Percentiles rank a stretch among this genome's conserved stretches.
Conservation (phyloP, 1,284 basidiomycete genomes). For the Pseudozyma sp. region DNA sequence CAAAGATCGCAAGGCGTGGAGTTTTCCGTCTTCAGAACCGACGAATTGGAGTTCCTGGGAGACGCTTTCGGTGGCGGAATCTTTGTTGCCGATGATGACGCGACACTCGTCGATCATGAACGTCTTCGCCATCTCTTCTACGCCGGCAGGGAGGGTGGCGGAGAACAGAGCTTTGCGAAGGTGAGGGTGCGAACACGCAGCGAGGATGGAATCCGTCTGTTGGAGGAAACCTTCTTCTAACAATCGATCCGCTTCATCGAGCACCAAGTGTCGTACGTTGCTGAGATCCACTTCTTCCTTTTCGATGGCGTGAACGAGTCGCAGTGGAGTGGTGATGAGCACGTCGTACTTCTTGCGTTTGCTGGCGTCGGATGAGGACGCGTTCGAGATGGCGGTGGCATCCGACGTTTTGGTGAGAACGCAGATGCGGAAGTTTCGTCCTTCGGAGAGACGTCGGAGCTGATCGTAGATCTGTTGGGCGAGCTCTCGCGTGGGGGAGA, state of each 20-base stretch:
- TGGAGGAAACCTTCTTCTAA: conserved; percentile 86
- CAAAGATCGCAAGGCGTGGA: conserved; percentile 81
- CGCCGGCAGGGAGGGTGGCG: conserved; percentile 89
- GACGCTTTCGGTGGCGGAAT: conserved; percentile 81
- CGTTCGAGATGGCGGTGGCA: conserved; percentile 15
- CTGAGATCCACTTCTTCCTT: conserved; percentile 59
- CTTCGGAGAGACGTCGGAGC: conserved; percentile 44
- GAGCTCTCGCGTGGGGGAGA: conserved; percentile 65
- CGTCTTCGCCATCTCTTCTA: conserved; percentile 85
- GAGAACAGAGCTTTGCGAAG: conserved; percentile 92
- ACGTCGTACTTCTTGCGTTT: conserved; percentile 59
- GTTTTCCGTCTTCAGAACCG: conserved; percentile 90
- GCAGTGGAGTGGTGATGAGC: conserved; percentile 65
- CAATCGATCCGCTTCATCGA: conserved; percentile 72
- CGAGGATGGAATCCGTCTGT: conserved; percentile 89
- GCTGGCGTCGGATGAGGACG: conserved; percentile 22
- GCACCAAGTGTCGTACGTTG: conserved; percentile 58
- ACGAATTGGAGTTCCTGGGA: conserved; percentile 89
- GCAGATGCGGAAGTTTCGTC: conserved; percentile 54
- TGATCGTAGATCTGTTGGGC: conserved; percentile 66
- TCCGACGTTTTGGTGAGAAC: conserved; percentile 57
- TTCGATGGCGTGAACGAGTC: conserved; percentile 64
- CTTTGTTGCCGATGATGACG: conserved; percentile 73
- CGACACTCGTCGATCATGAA: conserved; percentile 74
- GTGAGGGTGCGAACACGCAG: conserved; percentile 79